Evolutionary conservation across 2,329 filamentous ascomycete species (phyloP).

Genomic region (Colletotrichum sp.): DNA sequence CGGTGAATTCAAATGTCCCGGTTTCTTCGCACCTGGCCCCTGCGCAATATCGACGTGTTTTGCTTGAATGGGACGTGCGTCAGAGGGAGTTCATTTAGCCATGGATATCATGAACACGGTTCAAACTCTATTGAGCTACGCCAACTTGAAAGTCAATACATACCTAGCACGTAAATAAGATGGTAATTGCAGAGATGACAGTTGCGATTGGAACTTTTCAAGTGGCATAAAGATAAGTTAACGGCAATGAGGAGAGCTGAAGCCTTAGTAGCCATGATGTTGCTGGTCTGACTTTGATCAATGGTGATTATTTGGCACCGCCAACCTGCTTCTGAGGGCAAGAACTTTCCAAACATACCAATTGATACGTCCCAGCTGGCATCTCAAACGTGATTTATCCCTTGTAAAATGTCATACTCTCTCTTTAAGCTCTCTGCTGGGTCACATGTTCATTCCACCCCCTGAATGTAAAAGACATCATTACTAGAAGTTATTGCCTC

Average conservation of each 20-base stretch:
- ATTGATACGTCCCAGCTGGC: too few species aligned
- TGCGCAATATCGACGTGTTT: not conserved
- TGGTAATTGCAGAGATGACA: not conserved
- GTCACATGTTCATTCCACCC: not conserved
- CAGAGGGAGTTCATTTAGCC: not conserved
- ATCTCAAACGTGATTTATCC: not conserved
- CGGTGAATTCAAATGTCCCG: not conserved
- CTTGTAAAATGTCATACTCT: not conserved
- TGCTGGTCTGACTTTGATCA: not conserved
- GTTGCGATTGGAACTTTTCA: fast-evolving
- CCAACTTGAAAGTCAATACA: not conserved
- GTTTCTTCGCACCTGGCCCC: not conserved
- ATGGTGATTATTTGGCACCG: not conserved
- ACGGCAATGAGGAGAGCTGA: not conserved
- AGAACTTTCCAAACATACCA: not conserved
- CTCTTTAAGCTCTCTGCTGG: not conserved
- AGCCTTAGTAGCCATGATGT: not conserved
- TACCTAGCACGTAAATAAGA: not conserved
- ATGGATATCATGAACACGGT: not conserved
- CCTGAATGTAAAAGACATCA: not conserved
- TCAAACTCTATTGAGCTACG: not conserved
- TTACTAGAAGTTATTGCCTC: not conserved
- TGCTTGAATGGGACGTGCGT: not conserved
- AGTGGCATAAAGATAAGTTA: not conserved
- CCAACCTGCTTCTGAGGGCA: not conserved